Base-by-base conservation (phyloP, 495 filamentous ascomycete species). In the Daldinia decipiens region DNA sequence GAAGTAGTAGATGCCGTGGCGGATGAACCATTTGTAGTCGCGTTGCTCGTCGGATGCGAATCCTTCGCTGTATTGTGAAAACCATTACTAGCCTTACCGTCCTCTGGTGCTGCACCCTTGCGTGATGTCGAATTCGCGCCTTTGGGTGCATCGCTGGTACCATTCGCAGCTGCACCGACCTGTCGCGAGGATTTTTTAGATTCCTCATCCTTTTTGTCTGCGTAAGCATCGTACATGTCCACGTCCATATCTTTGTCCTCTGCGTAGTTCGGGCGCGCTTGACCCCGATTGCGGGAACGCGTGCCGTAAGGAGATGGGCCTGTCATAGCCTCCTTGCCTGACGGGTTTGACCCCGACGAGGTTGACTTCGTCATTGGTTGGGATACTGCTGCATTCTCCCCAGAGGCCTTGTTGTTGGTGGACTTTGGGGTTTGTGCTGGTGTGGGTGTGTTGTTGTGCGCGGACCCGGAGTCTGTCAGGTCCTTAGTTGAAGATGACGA, bases 231-330 rank as follows among this genome's bases (percentile, higher is more conserved):
- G 71, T 81, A 83, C 73, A 91, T 86, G 40, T 99, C 95, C 80
- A 93, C 87, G 68, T 98, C 96, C 70, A 93, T 82, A 74, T 98
- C 95, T 76, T 91, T 91, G 80, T 99, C 96, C 81, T 99, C 95
- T 32, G 95, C 96, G 79, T 99, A 99, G 79, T 99, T 99, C 53
- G 90, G 88, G 68, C 95, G 91, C 70, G 92, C 85, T 62, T 83
- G 85, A 66, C 91, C 93, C 66, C 94, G 89, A 76, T 96, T 97
- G 78, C 95, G 90, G 63, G 95, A 99, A 71, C 95, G 92, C 70
- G 96, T 99, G 67, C 95, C 95, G 79, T 99, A 98, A 21, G 93
- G 92, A 53, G 91, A 90, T 51, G 78, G 74, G 4, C 76, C 79
- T 31, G 75, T 59, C 53, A 76, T 76, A 51, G 67, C 75, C 52